A percentile compares a stretch with the other conserved stretches of the same genome.
These are phyloP conservation scores for Pseudogymnoascus sp. DNA, from an alignment of 2,329 filamentous ascomycete species.

Conservation along the genomic window DNA sequence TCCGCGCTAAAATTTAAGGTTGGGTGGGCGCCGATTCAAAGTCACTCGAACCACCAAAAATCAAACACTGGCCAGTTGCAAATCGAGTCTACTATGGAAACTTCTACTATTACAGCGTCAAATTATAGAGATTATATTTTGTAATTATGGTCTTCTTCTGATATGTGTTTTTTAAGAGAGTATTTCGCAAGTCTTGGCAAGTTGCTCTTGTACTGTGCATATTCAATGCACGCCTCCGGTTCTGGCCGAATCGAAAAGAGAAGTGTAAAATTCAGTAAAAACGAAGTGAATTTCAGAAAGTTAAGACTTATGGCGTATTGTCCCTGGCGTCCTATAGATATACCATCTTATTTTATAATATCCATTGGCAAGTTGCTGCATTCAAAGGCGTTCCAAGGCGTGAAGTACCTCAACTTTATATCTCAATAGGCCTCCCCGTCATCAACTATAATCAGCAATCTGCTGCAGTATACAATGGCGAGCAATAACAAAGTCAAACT, in stretches of 20 bases:
- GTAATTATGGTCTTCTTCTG: background rate
- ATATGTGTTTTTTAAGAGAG: background rate
- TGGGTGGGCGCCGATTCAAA: background rate
- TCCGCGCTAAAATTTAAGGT: constrained; percentile 4
- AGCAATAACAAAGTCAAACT: background rate
- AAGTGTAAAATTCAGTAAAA: background rate
- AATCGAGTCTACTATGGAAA: background rate
- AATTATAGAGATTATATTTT: background rate
- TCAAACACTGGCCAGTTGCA: background rate
- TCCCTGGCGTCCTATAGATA: background rate
- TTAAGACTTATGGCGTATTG: background rate
- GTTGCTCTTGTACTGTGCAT: background rate
- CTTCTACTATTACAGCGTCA: background rate
- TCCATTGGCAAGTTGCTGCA: background rate
- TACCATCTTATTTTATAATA: background rate
- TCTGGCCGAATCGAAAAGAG: background rate
- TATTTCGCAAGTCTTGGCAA: background rate
- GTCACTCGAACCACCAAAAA: constrained; percentile 1
- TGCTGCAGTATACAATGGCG: background rate
- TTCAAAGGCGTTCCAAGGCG: background rate
- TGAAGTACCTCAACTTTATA: background rate
- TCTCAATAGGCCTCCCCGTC: background rate
- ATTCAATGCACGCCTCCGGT: background rate
- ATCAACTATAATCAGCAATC: background rate
- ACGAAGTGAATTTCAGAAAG: background rate